Evolutionary conservation across 1,284 basidiomycete genomes (phyloP), one percentile per base, ranked within the genome.

Genomic region (Ustilago nuda): DNA sequence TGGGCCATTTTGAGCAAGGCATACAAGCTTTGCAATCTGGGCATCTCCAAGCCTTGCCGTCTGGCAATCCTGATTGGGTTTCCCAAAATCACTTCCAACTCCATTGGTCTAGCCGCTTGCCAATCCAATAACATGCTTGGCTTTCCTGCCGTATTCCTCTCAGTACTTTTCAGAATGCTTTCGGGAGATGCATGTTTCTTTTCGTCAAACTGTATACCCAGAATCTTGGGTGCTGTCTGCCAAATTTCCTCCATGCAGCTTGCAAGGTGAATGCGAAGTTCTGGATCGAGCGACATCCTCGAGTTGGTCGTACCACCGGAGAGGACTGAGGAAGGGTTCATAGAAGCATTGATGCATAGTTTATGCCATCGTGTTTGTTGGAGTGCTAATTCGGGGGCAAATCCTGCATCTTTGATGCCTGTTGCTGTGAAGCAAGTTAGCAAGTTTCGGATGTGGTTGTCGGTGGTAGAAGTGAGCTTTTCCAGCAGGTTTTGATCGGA

Each of bases 301-400:
- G 84, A 77, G 57, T 87, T 87, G 56, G 84, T 78, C 11, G 85
- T 81, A 4, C 87, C 86, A 23, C 86, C 86, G 4, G 87, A 86
- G n/a, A 88, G 82, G 27, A 88, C 87, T 2, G 87, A 80, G 17
- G 85, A 86, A 0, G 87, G 87, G 72, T 88, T 88, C 85, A 88
- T 87, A 9, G 84, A 78, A 4, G 86, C 84, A 73, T 87, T 88
- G 79, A 87, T 87, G 81, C 84, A 85, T 23, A 86, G 78, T 74
- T 88, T 88, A 79, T 88, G 87, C 87, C 87, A 88, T 7, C 87
- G 81, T 4, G 88, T 85, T 48, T 87, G 80, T 75, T 88, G 87
- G 19, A 88, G 75, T 13, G 80, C 84, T 30, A 77, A 68, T 58
- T 87, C 87, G 23, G 81, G 71, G 65, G 86, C 79, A n/a, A 72